Percentiles rank a stretch among this genome's conserved stretches.
Conservation (phyloP, 208 protist genomes). For the Trypanosoma congolense region DNA sequence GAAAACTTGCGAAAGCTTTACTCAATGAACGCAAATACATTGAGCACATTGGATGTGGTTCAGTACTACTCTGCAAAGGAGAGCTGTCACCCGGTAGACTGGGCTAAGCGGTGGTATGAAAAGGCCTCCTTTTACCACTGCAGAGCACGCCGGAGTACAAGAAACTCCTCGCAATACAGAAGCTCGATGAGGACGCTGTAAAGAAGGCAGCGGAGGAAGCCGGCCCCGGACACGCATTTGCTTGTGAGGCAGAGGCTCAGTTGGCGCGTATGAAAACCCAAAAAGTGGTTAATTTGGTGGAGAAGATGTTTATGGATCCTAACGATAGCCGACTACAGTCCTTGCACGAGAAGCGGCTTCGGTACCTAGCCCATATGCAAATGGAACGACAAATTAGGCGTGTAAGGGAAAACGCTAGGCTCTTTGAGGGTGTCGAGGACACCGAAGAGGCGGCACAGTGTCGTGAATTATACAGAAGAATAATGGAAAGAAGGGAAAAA, state of each 20-base stretch:
- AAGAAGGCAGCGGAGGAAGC: background rate
- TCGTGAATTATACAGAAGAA: conserved; percentile 38
- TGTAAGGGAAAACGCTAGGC: conserved; percentile 60
- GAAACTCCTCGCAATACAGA: conserved; percentile 49
- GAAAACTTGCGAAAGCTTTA: conserved; percentile 63
- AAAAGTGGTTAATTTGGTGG: conserved; percentile 51
- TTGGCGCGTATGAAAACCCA: conserved; percentile 36
- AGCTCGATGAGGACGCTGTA: conserved; percentile 32
- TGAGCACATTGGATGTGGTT: conserved; percentile 76
- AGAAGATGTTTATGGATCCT: conserved; percentile 80
- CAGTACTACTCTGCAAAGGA: conserved; percentile 83
- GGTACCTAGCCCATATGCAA: conserved; percentile 79
- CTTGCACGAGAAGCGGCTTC: conserved; percentile 70
- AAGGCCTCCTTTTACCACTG: conserved; percentile 57
- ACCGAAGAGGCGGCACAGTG: conserved; percentile 50
- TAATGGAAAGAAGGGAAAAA: conserved; percentile 44
- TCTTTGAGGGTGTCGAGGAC: conserved; percentile 58
- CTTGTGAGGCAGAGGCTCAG: conserved; percentile 21
- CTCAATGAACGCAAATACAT: conserved; percentile 52
- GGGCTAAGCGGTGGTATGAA: conserved; percentile 85
- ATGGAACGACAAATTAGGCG: conserved; percentile 80
- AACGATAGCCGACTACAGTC: conserved; percentile 58
- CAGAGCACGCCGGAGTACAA: conserved; percentile 71
- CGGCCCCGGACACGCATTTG: conserved; percentile 11
- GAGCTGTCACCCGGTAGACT: conserved; percentile 61